Evolutionary conservation across 495 filamentous ascomycete genomes (phyloP).

Genomic region (Polyplosphaeria fusca): DNA sequence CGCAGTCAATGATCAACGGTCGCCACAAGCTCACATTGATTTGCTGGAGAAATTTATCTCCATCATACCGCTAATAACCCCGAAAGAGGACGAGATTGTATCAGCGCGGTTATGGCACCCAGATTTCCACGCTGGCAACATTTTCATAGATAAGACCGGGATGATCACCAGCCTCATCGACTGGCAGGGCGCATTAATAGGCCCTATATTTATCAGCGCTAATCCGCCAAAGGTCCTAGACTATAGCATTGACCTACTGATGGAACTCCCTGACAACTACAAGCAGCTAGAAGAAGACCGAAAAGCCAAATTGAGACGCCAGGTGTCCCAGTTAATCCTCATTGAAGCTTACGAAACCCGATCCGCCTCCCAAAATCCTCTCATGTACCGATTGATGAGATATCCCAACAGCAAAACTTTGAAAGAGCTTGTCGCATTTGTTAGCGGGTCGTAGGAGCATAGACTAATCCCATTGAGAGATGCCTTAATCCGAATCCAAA

Average conservation of each 20-base stretch:
- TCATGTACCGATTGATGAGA: conserved; percentile 17
- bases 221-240: conserved; percentile 17
- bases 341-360: conserved; percentile 8
- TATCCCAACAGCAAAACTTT: conserved; percentile 21
- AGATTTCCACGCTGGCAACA: conserved; percentile 44
- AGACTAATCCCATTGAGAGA: no score
- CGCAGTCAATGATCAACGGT: conserved; percentile 1
- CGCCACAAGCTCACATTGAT: conserved; percentile 16
- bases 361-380: conserved; percentile 17
- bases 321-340: conserved; percentile 17
- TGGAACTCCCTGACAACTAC: conserved; percentile 22
- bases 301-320: conserved; percentile 12
- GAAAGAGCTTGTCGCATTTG: conserved; percentile 20
- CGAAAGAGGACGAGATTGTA: conserved; percentile 18
- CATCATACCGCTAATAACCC: conserved; percentile 7
- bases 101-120: conserved; percentile 38
- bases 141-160: conserved; percentile 30
- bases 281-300: conserved; percentile 15
- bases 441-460: no score
- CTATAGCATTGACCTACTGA: conserved; percentile 12
- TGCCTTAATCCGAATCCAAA: no score
- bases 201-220: conserved; percentile 13
- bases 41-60: conserved; percentile 14
- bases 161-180: conserved; percentile 25
- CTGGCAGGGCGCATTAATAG: conserved; percentile 22